phyloP scores from a whole-genome alignment of 441 rosid genomes.

The Melastoma candidum region DNA sequence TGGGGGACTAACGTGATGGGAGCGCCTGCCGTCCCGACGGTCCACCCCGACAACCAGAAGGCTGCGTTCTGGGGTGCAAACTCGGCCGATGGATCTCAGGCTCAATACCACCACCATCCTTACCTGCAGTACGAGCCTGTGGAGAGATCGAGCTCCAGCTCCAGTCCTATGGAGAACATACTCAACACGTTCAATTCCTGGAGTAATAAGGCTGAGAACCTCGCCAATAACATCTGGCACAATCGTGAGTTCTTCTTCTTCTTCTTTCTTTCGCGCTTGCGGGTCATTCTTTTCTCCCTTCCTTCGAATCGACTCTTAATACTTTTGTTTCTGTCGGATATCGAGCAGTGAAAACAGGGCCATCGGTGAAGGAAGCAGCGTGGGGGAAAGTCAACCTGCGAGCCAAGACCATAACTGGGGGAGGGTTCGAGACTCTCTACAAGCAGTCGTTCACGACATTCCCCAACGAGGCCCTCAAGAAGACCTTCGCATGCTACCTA shows the following conservation, averaged over 20 bases:
- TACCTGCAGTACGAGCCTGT: constrained; percentile 25
- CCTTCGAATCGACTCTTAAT: background rate
- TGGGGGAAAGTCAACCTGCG: constrained; percentile 35
- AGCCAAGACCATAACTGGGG: constrained; percentile 33
- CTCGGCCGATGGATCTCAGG: constrained; percentile 21
- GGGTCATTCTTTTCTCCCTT: background rate
- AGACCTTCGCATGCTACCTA: constrained; percentile 33
- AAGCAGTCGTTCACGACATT: constrained; percentile 28
- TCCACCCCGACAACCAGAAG: constrained; percentile 40
- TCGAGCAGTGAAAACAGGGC: constrained; percentile 25
- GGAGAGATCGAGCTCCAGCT: constrained; percentile 18
- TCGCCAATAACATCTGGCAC: constrained; percentile 34
- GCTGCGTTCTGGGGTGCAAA: constrained; percentile 36
- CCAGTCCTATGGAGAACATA: constrained; percentile 28
- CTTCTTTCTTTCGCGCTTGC: background rate
- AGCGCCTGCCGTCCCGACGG: constrained; percentile 31
- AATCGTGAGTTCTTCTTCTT: constrained; percentile 18
- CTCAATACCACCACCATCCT: constrained; percentile 23
- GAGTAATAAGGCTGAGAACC: constrained; percentile 30
- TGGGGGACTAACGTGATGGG: constrained; percentile 40
- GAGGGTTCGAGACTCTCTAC: constrained; percentile 34
- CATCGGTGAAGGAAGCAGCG: constrained; percentile 29
- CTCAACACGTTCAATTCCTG: constrained; percentile 29
- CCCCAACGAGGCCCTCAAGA: constrained; percentile 26
- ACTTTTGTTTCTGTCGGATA: background rate